phyloP scores from a whole-genome alignment of 139 green algal species.

The Bryopsis sp. region DNA sequence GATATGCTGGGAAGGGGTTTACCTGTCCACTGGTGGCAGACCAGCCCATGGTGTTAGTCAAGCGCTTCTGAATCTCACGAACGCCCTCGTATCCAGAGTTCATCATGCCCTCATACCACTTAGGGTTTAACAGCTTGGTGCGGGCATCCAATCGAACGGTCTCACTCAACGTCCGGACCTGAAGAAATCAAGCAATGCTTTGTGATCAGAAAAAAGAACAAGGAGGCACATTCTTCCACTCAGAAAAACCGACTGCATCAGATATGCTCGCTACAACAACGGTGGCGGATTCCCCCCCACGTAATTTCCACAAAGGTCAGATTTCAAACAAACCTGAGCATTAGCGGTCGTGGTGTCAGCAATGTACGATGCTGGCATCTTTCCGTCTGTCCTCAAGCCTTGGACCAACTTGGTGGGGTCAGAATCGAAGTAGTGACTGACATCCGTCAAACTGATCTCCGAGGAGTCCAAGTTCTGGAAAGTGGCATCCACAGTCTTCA shows the following conservation, averaged over 20 bases:
- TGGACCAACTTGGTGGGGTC: slow-evolving; percentile 99
- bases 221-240: too few species aligned
- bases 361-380: slow-evolving; percentile 83
- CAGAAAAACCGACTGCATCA: too few species aligned
- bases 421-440: slow-evolving; percentile 96
- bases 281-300: not conserved
- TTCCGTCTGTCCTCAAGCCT: slow-evolving; percentile 78
- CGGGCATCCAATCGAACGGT: slow-evolving; percentile 94
- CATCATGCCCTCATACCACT: slow-evolving; percentile 99
- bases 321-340: slow-evolving; percentile 55
- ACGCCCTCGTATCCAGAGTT: slow-evolving; percentile 92
- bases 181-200: not conserved
- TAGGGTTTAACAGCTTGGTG: slow-evolving; percentile 99
- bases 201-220: not conserved
- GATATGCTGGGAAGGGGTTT: too few species aligned
- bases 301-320: not conserved
- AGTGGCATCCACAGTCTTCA: slow-evolving; percentile 96
- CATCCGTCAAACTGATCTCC: slow-evolving; percentile 96
- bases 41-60: slow-evolving; percentile 99
- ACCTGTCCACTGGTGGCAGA: slow-evolving; percentile 79
- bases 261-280: too few species aligned
- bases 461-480: slow-evolving; percentile 98
- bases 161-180: slow-evolving; percentile 87
- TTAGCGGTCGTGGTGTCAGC: slow-evolving; percentile 99
- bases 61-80: slow-evolving; percentile 98